These are phyloP conservation scores for Bauhinia variegata DNA, from an alignment of 306 rosid species.

Conservation along the genomic window DNA sequence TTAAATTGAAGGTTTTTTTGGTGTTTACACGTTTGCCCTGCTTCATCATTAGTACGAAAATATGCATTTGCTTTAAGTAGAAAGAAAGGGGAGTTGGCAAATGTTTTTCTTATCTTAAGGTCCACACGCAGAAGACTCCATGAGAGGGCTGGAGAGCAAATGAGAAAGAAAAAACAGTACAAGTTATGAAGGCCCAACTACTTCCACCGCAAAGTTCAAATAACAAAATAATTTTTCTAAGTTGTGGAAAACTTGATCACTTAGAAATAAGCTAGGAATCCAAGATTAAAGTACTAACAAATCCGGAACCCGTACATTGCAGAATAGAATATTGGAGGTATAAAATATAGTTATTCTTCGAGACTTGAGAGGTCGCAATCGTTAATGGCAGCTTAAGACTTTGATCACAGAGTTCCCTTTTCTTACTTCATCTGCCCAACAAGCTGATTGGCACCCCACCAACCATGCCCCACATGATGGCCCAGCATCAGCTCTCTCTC, in stretches of 20 bases:
- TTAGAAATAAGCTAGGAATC: slow-evolving; percentile 36
- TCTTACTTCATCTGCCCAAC: slow-evolving; percentile 50
- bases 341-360: slow-evolving; percentile 1
- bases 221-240: slow-evolving; percentile 29
- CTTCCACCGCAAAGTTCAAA: slow-evolving; percentile 73
- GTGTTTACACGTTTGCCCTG: slow-evolving; percentile 1
- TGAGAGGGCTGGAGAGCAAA: slow-evolving; percentile 29
- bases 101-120: slow-evolving; percentile 47
- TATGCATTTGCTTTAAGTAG: neutral
- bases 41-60: slow-evolving; percentile 36
- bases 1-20: neutral
- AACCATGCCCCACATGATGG: slow-evolving; percentile 57
- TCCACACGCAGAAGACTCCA: slow-evolving; percentile 76
- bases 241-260: slow-evolving; percentile 46
- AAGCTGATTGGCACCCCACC: slow-evolving; percentile 72
- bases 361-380: slow-evolving; percentile 41
- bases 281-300: slow-evolving; percentile 16
- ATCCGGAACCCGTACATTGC: neutral
- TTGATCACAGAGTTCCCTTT: slow-evolving; percentile 36
- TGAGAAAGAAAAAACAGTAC: slow-evolving; percentile 21
- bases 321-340: neutral
- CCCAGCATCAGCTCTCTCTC: neutral
- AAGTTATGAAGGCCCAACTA: slow-evolving; percentile 57
- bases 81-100: slow-evolving; percentile 6
- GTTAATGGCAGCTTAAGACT: slow-evolving; percentile 46